Evolutionary conservation across 768 basidiomycete genomes (phyloP), one percentile per base, ranked within the genome.

Genomic region (Omphalotus guepiniiformis): DNA sequence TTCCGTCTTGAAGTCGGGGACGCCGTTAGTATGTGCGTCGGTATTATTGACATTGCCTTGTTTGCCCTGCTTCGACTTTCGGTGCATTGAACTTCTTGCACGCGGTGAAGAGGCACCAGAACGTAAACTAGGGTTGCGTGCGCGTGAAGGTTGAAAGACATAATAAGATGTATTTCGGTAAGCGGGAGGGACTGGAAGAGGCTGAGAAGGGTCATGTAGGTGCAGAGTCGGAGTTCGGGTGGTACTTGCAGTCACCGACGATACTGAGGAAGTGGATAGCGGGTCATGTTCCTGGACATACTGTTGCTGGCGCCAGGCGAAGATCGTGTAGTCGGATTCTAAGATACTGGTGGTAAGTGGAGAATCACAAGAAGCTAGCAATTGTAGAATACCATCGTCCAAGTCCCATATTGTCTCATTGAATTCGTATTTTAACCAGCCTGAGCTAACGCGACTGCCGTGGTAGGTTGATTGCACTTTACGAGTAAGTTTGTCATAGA

Each of bases 261-360:
- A 32, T 3, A 34, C 15, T 15, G 42, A 16, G 8, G 42, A 22
- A n/a, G 42, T 22, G 3, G 44, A 46, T 15, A 25, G 22, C 8
- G 52, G 53, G 19, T 59, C 58, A n/a, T 56, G 39, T 23, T 53
- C 53, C 32, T 52, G 52, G 34, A 52, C 55, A 28, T 52, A 59
- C 29, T 68, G 69, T 58, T 81, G 77, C 49, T 80, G 77, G 11
- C 93, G 75, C 82, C 88, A 88, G 29, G 74, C 70, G 53, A 93
- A 90, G 50, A 97, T 95, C 16, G 81, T 78, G 61, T 93, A 92
- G 68, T 97, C 93, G 9, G 88, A 83, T 32, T 90, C 93, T 85
- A n/a, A 21, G 13, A 32, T 13, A 13, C 15, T 29, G 28, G 16
- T 22, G n/a, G 4, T 4, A 1, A 26, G 30, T 26, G 18, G 28